Conservation (phyloP, 768 basidiomycete species). For the Fistulinella prunicolor region DNA sequence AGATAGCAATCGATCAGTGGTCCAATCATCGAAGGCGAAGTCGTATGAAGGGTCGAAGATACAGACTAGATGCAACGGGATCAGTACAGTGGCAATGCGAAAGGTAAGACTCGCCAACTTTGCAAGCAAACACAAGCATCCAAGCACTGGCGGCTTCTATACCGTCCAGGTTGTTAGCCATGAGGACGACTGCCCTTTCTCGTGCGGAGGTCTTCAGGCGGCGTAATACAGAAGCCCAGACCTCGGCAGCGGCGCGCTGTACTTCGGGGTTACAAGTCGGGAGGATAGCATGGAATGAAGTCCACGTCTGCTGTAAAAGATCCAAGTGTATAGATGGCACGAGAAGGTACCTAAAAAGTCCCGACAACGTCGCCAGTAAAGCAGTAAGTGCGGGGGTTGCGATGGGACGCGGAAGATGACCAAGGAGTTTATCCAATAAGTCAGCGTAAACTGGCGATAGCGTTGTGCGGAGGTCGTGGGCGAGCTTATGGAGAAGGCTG, state of each 20-base stretch:
- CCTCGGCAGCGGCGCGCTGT: constrained; percentile 77
- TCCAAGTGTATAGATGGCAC: constrained; percentile 56
- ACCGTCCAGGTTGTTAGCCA: constrained; percentile 49
- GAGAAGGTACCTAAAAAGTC: constrained; percentile 70
- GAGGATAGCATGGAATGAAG: constrained; percentile 45
- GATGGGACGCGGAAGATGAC: constrained; percentile 55
- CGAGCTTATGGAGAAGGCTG: constrained; percentile 75
- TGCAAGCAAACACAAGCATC: constrained; percentile 76
- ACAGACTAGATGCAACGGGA: constrained; percentile 52
- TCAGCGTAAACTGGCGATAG: constrained; percentile 59
- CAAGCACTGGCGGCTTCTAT: constrained; percentile 69
- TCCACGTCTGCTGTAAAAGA: constrained; percentile 62
- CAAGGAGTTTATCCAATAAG: constrained; percentile 54
- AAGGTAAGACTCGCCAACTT: constrained; percentile 41
- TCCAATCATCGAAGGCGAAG: constrained; percentile 58
- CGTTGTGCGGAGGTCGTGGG: constrained; percentile 78
- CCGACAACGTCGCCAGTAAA: constrained; percentile 65
- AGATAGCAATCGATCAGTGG: constrained; percentile 59
- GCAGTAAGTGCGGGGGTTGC: constrained; percentile 57
- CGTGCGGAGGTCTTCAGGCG: constrained; percentile 62
- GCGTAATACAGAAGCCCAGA: constrained; percentile 79
- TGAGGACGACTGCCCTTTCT: constrained; percentile 51
- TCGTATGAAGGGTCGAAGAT: constrained; percentile 78
- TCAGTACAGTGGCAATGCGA: background rate
- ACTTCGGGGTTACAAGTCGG: constrained; percentile 66